Evolutionary conservation across 345 rosid species (phyloP), one percentile per base, ranked within the genome.

Genomic region (Arabis alpina): DNA sequence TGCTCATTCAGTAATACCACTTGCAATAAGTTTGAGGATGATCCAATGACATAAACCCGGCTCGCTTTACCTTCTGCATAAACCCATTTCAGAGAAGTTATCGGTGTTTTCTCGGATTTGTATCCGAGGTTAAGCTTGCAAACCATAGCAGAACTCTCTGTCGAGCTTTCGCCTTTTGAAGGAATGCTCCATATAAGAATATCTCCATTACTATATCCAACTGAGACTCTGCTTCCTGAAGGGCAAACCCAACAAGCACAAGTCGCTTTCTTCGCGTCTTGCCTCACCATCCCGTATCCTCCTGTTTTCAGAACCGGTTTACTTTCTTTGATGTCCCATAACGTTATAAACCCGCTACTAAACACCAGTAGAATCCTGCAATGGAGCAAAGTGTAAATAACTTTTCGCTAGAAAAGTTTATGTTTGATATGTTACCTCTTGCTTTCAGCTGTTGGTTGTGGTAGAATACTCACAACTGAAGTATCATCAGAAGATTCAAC

Each of bases 171-270:
- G 13, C 55, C 55, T 49, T 72, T 83, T 3, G 73, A 47, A 68
- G 91, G 86, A 77, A 87, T 69, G 70, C 81, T 82, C 94, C 96
- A 91, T 44, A 88, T 78, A 14, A 80, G 76, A 64, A 93, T 85
- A 34, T 93, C 98, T 5, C 97, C 98, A 34, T 79, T 90, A 59
- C 76, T 87, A 77, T 88, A 93, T 19, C 98, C 97, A 70, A 90
- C 83, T 28, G 82, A 86, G 74, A 87, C 85, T 85, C 80, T 93
- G 82, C 83, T 88, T 74, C 97, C 97, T 63, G 76, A 54, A 19
- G 96, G 92, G 40, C 98, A 93, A 43, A 81, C 89, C 98, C 97
- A 93, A 56, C 96, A 84, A 43, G 96, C 96, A 55, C 86, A 84
- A 41, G 97, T 88, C 60, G 77, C 92, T 80, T 82, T 84, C 85